Percentiles rank a stretch among this genome's conserved stretches.
phyloP scores from a whole-genome alignment of 2,329 filamentous ascomycete species.

The Pseudodiploospora longispora region DNA sequence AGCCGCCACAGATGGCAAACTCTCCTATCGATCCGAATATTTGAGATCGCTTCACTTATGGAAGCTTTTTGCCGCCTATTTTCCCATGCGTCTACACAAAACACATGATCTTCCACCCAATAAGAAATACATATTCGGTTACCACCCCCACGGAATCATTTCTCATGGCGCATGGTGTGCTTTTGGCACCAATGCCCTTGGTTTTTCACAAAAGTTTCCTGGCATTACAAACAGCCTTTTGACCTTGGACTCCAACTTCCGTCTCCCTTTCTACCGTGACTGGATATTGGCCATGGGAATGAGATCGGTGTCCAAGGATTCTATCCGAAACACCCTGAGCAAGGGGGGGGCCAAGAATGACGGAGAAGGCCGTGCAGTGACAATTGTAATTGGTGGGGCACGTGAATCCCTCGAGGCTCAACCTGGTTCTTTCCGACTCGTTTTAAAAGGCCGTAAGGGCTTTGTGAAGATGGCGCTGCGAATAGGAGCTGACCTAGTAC shows the following conservation, averaged over 20 bases:
- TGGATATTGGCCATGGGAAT: slow-evolving; percentile 87
- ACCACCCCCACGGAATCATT: slow-evolving; percentile 96
- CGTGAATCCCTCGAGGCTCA: slow-evolving; percentile 85
- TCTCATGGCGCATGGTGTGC: slow-evolving; percentile 91
- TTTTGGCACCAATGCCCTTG: slow-evolving; percentile 83
- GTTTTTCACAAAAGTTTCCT: slow-evolving; percentile 80
- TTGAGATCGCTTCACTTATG: slow-evolving; percentile 68
- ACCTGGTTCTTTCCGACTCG: slow-evolving; percentile 66
- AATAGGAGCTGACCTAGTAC: slow-evolving; percentile 88
- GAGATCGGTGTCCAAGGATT: slow-evolving; percentile 82
- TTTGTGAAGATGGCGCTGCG: slow-evolving; percentile 91
- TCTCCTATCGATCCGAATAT: slow-evolving; percentile 67
- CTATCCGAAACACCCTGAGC: slow-evolving; percentile 79
- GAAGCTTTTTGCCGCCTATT: slow-evolving; percentile 88
- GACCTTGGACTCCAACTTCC: slow-evolving; percentile 93
- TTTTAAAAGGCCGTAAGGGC: slow-evolving; percentile 77
- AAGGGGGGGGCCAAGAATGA: slow-evolving; percentile 69
- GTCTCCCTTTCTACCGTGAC: slow-evolving; percentile 86
- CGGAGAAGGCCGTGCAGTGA: slow-evolving; percentile 91
- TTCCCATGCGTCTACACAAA: slow-evolving; percentile 80
- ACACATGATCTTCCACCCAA: slow-evolving; percentile 70
- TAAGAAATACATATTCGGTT: slow-evolving; percentile 92
- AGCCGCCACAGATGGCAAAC: slow-evolving; percentile 64
- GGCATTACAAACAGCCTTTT: slow-evolving; percentile 91
- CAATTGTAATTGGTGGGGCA: slow-evolving; percentile 89